Conservation (phyloP, 805 yeast genomes). For the Yueomyces sinensis region DNA sequence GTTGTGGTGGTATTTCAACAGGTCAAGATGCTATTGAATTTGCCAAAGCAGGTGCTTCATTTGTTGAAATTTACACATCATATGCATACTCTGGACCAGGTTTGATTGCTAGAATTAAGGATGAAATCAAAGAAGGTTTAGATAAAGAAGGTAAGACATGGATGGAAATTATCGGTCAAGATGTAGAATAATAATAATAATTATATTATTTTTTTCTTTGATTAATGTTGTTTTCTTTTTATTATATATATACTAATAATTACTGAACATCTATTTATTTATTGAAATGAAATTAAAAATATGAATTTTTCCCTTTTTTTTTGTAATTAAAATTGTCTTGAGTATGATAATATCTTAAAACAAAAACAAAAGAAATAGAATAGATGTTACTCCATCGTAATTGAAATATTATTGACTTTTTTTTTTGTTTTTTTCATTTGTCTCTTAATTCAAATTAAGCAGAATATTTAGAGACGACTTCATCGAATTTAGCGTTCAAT, state of each 20-base stretch:
- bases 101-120: conserved; percentile 38
- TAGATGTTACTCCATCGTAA: no score
- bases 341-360: no score
- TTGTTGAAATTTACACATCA: conserved; percentile 75
- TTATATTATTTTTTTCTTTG: not conserved
- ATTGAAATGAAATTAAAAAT: not conserved
- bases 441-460: no score
- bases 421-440: no score
- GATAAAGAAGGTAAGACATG: conserved; percentile 69
- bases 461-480: conserved; percentile 47
- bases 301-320: no score
- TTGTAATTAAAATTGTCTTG: no score
- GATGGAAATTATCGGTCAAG: conserved; percentile 64
- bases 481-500: conserved; percentile 54
- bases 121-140: conserved; percentile 34
- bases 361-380: no score
- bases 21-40: conserved; percentile 87
- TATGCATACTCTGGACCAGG: conserved; percentile 93
- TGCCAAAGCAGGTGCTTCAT: conserved; percentile 89
- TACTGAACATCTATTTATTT: no score
- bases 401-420: no score
- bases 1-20: conserved; percentile 87
- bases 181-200: conserved; percentile 25
- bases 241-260: not conserved
- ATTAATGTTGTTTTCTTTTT: not conserved